phyloP scores from a whole-genome alignment of 2,329 filamentous ascomycete species.

The Botrytis pseudocinerea region DNA sequence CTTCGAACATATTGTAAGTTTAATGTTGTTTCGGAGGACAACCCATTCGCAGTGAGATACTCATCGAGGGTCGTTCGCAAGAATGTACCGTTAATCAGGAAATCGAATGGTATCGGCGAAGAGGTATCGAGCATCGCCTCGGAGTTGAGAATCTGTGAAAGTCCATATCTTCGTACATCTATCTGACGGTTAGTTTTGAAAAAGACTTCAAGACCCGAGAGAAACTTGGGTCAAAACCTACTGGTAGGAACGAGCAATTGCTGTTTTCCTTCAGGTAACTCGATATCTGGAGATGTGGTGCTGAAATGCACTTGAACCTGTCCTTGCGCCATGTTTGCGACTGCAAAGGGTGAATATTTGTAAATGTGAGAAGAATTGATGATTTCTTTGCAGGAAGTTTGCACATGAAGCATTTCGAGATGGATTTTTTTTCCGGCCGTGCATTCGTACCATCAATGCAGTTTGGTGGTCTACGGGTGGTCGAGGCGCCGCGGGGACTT shows the following conservation, averaged over 20 bases:
- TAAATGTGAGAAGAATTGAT: not conserved
- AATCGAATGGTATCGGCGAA: constrained; percentile 79
- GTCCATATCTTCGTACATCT: constrained; percentile 70
- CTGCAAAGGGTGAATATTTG: not conserved
- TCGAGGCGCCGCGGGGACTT: not conserved
- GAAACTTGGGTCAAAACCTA: constrained; percentile 38
- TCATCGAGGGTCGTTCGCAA: constrained; percentile 87
- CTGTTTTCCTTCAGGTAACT: constrained; percentile 61
- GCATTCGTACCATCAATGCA: constrained; percentile 16
- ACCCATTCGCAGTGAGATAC: constrained; percentile 80
- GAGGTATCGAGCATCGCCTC: constrained; percentile 68
- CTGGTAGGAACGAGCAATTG: constrained; percentile 64
- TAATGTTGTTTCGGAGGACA: constrained; percentile 84
- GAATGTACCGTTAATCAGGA: constrained; percentile 92
- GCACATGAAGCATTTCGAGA: constrained; percentile 16
- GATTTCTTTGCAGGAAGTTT: constrained; percentile 1
- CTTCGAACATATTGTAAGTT: constrained; percentile 92
- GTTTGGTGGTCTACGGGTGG: not conserved
- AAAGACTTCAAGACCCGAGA: not conserved
- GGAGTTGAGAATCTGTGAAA: constrained; percentile 70
- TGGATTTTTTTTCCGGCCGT: constrained; percentile 24
- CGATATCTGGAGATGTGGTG: constrained; percentile 61
- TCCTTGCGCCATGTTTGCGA: constrained; percentile 33
- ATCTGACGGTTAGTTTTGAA: not conserved
- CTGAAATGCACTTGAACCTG: constrained; percentile 70